A percentile compares a stretch with the other conserved stretches of the same genome.
Evolutionary conservation across 2,329 filamentous ascomycete genomes (phyloP).

Genomic region (Pyricularia sp.): DNA sequence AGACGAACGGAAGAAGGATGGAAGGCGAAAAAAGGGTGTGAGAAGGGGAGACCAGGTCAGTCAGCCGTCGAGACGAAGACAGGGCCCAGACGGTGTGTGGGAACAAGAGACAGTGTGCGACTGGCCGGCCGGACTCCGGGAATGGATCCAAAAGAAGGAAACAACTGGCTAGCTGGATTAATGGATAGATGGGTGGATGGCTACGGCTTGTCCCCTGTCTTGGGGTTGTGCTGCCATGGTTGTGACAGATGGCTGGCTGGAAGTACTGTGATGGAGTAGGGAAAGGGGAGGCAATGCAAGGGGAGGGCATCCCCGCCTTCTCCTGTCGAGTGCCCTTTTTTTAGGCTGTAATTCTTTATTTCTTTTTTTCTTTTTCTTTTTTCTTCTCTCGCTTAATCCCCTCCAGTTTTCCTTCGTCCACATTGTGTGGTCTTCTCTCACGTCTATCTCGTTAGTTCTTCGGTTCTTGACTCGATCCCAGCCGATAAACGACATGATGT

Average conservation of each 20-base stretch:
- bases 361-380: not conserved
- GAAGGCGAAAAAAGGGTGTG: not conserved
- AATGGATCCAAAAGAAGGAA: not conserved
- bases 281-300: not conserved
- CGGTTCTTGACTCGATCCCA: not conserved
- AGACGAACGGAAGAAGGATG: conserved; percentile 10
- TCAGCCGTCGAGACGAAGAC: not conserved
- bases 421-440: not conserved
- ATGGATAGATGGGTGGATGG: too few species aligned
- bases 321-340: not conserved
- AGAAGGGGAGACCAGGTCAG: not conserved
- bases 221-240: not conserved
- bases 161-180: not conserved
- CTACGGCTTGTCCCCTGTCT: not conserved
- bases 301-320: not conserved
- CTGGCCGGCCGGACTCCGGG: not conserved
- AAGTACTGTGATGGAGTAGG: not conserved
- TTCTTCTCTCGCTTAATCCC: not conserved
- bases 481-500: not conserved
- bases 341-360: not conserved
- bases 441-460: not conserved
- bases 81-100: not conserved
- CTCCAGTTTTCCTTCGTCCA: not conserved
- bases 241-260: not conserved
- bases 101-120: not conserved